These are phyloP conservation scores for Gynochthodes officinalis DNA, from an alignment of 257 asterid genomes.

Conservation along the genomic window DNA sequence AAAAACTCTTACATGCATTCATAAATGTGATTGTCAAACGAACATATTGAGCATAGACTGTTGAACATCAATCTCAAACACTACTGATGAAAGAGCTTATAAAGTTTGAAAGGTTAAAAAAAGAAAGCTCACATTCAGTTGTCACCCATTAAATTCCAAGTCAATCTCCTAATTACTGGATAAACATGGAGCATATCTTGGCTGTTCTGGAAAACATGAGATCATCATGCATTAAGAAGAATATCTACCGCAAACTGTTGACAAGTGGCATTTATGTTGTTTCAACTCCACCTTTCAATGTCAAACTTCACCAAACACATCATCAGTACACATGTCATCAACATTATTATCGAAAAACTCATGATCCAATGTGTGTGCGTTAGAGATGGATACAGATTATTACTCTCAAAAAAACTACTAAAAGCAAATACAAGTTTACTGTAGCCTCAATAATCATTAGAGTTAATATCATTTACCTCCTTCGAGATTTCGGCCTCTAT, in stretches of 20 bases:
- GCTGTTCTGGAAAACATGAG: background rate
- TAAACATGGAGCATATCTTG: conserved; percentile 1
- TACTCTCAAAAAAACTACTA: background rate
- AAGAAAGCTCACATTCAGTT: conserved; percentile 6
- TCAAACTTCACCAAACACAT: conserved; percentile 1
- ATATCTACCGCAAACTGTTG: background rate
- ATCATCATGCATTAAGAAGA: background rate
- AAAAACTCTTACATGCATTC: background rate
- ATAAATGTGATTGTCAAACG: background rate
- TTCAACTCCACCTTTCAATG: background rate
- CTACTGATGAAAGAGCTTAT: background rate
- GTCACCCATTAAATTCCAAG: conserved; percentile 1
- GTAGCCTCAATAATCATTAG: background rate
- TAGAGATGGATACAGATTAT: background rate
- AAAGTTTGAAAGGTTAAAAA: background rate
- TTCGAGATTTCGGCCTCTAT: too few relatives aligned
- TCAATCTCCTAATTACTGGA: conserved; percentile 1
- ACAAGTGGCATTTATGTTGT: background rate
- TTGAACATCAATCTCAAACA: background rate
- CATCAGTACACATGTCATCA: background rate
- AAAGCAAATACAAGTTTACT: background rate
- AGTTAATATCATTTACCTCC: too few relatives aligned
- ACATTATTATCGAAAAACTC: background rate
- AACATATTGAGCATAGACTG: background rate
- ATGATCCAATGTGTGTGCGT: background rate